These are phyloP conservation scores for Lepidium africanum DNA, from an alignment of 345 rosid species.

Conservation along the genomic window DNA sequence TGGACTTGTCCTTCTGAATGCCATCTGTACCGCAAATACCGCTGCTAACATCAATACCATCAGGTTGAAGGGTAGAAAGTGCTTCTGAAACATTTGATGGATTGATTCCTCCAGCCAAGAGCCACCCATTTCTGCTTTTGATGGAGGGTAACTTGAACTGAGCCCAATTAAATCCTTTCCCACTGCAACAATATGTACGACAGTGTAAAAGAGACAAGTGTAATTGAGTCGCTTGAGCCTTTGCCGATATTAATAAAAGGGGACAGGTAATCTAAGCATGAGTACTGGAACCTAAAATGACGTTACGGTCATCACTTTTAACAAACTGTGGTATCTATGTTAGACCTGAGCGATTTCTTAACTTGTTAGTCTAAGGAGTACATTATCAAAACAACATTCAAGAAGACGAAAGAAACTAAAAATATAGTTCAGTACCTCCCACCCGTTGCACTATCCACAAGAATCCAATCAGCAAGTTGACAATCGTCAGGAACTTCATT, in stretches of 20 bases:
- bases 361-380: neutral
- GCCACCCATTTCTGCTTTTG: slow-evolving; percentile 76
- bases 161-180: slow-evolving; percentile 72
- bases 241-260: neutral
- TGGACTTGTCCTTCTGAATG: slow-evolving; percentile 49
- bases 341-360: neutral
- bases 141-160: slow-evolving; percentile 59
- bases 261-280: neutral
- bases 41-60: slow-evolving; percentile 83
- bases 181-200: slow-evolving; percentile 37
- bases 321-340: neutral
- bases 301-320: neutral
- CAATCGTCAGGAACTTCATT: slow-evolving; percentile 59
- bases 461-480: slow-evolving; percentile 72
- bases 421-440: slow-evolving; percentile 46
- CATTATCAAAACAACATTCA: neutral
- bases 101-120: slow-evolving; percentile 81
- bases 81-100: slow-evolving; percentile 61
- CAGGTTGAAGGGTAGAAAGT: slow-evolving; percentile 47
- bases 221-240: neutral
- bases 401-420: neutral
- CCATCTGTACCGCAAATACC: slow-evolving; percentile 74
- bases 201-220: neutral
- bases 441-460: slow-evolving; percentile 78
- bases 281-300: neutral